Evolutionary conservation across 371 early-diverging fungal genomes (phyloP), one percentile per base, ranked within the genome.

Genomic region (Coemansia sp.): DNA sequence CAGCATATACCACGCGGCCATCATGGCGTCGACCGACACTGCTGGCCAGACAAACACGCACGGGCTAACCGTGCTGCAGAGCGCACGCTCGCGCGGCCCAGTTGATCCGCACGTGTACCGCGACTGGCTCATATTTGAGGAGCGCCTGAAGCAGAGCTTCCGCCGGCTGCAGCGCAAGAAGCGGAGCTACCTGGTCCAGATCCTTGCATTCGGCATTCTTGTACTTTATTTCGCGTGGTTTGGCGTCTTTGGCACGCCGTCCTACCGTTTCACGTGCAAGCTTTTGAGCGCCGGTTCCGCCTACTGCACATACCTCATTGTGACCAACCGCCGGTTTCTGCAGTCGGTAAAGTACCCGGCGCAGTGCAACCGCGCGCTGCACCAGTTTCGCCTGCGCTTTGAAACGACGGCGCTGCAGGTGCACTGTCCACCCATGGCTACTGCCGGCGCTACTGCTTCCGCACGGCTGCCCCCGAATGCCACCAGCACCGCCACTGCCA

Each of bases 111-210:
- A 81, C 43, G 76, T 80, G 39, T 80, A 74, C 62, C 62, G 81
- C 20, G 80, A 80, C 74, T 79, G 78, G 79, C 81, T 80, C n/a
- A 78, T 80, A 30, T 80, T 80, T 41, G 80, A 80, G 39, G 80
- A 80, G 69, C 68, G 80, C 45, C 67, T 80, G 13, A 80, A 80
- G 60, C 80, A 80, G 66, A 80, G 79, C 65, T 63, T 73, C 40
- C 77, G 80, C 14, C 67, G 75, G 11, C 59, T 80, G 56, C 77
- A 70, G 55, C 72, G 74, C 59, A 80, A 80, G 52, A 80, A 78
- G 62, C 80, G 75, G 52, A 76, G 67, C 68, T 80, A 80, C 26
- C 55, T 78, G 39, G 76, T 62, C 36, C 70, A 75, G 53, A 65
- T 78, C 38, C 52, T 65, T 4, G 79, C 76, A 36, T 65, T 75